Evolutionary conservation across 169 alveolate genomes (phyloP).

Genomic region (Eimeria sp.): DNA sequence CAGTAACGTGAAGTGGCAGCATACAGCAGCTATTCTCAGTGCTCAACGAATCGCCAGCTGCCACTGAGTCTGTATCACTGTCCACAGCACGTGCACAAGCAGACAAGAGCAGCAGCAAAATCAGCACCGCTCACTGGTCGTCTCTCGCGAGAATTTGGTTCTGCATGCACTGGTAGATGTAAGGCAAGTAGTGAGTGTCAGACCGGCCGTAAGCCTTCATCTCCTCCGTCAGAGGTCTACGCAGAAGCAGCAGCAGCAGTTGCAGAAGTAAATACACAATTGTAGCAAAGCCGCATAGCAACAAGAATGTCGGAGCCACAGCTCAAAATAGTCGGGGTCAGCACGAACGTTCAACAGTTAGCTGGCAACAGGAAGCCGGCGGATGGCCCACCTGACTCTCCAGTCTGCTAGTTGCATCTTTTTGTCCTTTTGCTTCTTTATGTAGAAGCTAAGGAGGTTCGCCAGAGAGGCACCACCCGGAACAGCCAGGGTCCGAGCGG

Average conservation of each 20-base stretch:
- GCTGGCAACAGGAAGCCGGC: neutral
- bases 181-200: constrained; percentile 96
- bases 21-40: neutral
- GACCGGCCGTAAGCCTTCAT: constrained; percentile 94
- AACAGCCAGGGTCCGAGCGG: constrained; percentile 93
- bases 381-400: constrained; percentile 88
- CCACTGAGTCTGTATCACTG: neutral
- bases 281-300: neutral
- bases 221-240: constrained; percentile 94
- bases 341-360: neutral
- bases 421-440: constrained; percentile 94
- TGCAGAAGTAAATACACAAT: neutral
- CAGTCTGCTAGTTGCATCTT: constrained; percentile 96
- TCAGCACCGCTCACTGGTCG: constrained; percentile 51
- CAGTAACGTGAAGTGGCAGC: neutral
- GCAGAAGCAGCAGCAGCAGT: constrained; percentile 9
- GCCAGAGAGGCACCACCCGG: constrained; percentile 92
- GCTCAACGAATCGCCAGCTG: neutral
- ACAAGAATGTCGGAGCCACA: neutral
- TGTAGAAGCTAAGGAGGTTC: constrained; percentile 89
- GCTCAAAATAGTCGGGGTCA: neutral
- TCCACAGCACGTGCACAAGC: neutral
- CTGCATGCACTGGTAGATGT: constrained; percentile 78
- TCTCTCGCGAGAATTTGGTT: constrained; percentile 65
- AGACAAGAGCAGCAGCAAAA: constrained; percentile 16